Evolutionary conservation across 306 rosid species (phyloP), one percentile per base, ranked within the genome.

Genomic region (Rosa lucieae): DNA sequence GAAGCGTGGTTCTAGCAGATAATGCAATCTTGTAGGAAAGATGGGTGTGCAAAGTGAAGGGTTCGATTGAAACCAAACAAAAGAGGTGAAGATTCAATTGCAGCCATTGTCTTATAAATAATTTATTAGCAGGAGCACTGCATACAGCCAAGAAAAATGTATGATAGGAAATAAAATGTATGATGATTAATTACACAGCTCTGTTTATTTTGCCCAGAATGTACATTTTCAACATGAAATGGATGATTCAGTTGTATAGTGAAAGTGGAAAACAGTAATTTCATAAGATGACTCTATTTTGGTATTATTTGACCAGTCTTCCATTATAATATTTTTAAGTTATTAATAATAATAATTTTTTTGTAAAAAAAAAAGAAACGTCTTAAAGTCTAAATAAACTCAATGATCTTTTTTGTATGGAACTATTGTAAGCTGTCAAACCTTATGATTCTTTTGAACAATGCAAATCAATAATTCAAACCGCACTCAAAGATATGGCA

Each of bases 21-120:
- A 88, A 87, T 48, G 69, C 85, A n/a, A 44, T 88, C 53, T 29
- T 29, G 68, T 89, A 84, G 74, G 43, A 77, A 5, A 65, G 15
- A 44, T n/a, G 48, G 32, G 29, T 56, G 5, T 56, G 3, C 62
- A 58, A 58, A 58, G 23, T 21, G 63, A 58, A 58, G 23, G 23
- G 4, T 58, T 58, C 63, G 7, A 56, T 6, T 8, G 63, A 56
- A 23, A 56, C 62, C 62, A 21, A n/a, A 9, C 5, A n/a, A 58
- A 58, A 58, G 4, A 52, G n/a, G n/a, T 43, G 47, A 52, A 52
- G 56, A 1, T 8, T 56, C 62, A 56, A 8, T 1, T 18, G 62
- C 62, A 21, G 32, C 63, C 63, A 26, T 7, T 23, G 53, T 70
- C 40, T 7, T 48, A 26, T 14, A 20, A 6, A 67, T 9, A 40